Evolutionary conservation across 768 basidiomycete genomes (phyloP), one percentile per base, ranked within the genome.

Genomic region (Suillus decipiens): DNA sequence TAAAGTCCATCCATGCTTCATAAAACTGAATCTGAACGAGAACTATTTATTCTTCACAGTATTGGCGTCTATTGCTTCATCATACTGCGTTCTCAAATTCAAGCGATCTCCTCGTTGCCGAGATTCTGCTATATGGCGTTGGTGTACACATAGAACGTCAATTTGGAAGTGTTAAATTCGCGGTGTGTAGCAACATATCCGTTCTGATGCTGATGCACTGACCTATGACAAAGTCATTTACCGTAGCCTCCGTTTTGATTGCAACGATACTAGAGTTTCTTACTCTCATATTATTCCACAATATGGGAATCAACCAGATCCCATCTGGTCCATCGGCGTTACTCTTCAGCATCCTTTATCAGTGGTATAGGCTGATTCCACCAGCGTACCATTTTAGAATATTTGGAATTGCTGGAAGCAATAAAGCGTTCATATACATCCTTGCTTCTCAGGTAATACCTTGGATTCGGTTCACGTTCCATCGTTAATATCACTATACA

Each of bases 151-250:
- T 96, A 36, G 96, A 98, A 70, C 84, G 96, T 60, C 86, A 87
- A 47, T 97, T 94, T 70, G 95, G 96, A 12, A 88, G 88, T 61
- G 75, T 90, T 62, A 97, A 97, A 75, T 97, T 85, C 76, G 93
- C 92, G 36, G 93, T 95, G 67, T 75, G 87, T 74, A 14, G 37
- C 54, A 42, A 33, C 53, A n/a, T 33, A 60, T 62, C 24, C 60
- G 31, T 39, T 14, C 24, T 45, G 12, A n/a, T 34, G 48, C 12
- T 22, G 33, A 47, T 24, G 15, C 17, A 55, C 37, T 62, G 58
- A 65, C 61, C 59, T 63, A 66, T 42, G n/a, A 36, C 48, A 24
- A 68, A 95, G 93, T 94, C 93, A 3, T 95, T 92, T 71, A 76
- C 84, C n/a, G 74, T 90, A 34, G 82, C 93, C 33, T 87, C 90